A percentile compares a stretch with the other conserved stretches of the same genome.
Conservation (phyloP, 2,329 filamentous ascomycete species). For the Fusarium euwallaceae region DNA sequence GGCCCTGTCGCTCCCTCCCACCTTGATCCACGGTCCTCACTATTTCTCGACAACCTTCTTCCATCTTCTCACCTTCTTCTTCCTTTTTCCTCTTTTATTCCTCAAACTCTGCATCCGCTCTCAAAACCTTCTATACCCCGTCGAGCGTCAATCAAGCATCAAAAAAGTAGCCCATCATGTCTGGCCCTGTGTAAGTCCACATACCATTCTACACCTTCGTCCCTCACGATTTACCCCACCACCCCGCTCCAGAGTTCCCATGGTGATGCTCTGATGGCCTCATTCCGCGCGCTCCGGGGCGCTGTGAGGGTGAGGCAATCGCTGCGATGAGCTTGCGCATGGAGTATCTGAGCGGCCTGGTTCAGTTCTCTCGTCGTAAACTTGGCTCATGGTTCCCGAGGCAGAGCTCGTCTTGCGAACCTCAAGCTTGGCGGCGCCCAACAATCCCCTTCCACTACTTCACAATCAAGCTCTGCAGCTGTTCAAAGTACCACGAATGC, state of each 20-base stretch:
- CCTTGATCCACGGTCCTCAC: slow-evolving; percentile 21
- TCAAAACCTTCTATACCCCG: slow-evolving; percentile 23
- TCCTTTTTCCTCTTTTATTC: slow-evolving; percentile 32
- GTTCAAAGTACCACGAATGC: slow-evolving; percentile 59
- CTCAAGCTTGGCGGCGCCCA: slow-evolving; percentile 77
- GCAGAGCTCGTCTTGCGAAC: slow-evolving; percentile 80
- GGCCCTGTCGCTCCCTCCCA: slow-evolving; percentile 21
- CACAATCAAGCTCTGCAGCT: slow-evolving; percentile 44
- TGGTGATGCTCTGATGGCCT: slow-evolving; percentile 47
- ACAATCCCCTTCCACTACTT: slow-evolving; percentile 53
- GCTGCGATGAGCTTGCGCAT: slow-evolving; percentile 30
- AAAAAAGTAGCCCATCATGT: slow-evolving; percentile 64
- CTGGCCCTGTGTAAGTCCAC: slow-evolving; percentile 75
- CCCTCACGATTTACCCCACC: slow-evolving; percentile 54
- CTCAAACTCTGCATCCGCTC: slow-evolving; percentile 28
- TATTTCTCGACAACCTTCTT: slow-evolving; percentile 45
- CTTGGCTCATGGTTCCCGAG: slow-evolving; percentile 54
- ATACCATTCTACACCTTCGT: slow-evolving; percentile 30
- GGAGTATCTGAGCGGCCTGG: slow-evolving; percentile 5
- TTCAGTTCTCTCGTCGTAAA: slow-evolving; percentile 37
- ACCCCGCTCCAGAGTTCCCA: slow-evolving; percentile 51
- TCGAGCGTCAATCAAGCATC: slow-evolving; percentile 15
- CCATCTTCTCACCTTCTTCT: slow-evolving; percentile 32
- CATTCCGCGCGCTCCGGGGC: slow-evolving; percentile 51
- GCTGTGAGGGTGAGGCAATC: slow-evolving; percentile 40